Evolutionary conservation across 345 rosid species (phyloP).

Genomic region (Moricandia arvensis): DNA sequence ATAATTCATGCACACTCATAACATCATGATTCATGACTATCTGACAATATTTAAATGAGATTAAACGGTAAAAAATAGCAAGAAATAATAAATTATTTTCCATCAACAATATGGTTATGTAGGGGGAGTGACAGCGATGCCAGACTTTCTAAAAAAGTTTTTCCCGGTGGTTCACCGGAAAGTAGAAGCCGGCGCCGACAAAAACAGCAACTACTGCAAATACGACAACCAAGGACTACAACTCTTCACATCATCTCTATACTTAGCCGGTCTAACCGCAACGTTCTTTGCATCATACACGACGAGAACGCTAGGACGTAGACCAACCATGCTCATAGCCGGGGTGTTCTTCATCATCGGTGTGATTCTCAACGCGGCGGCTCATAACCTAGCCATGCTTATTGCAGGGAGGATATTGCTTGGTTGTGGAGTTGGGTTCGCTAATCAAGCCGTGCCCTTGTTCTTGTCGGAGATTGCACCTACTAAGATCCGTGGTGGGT

Average conservation of each 20-base stretch:
- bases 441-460: slow-evolving; percentile 95
- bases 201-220: slow-evolving; percentile 73
- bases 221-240: slow-evolving; percentile 91
- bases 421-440: slow-evolving; percentile 95
- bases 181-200: slow-evolving; percentile 31
- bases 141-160: slow-evolving; percentile 69
- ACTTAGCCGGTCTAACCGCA: slow-evolving; percentile 80
- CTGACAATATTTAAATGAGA: not conserved
- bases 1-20: not conserved
- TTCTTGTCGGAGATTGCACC: slow-evolving; percentile 98
- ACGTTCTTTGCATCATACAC: slow-evolving; percentile 97
- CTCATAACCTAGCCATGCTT: slow-evolving; percentile 85
- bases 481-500: slow-evolving; percentile 85
- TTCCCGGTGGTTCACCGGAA: slow-evolving; percentile 64
- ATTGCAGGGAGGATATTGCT: slow-evolving; percentile 82
- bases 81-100: not conserved
- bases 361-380: slow-evolving; percentile 70
- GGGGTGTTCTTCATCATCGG: slow-evolving; percentile 76
- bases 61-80: not conserved
- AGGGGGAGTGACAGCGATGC: slow-evolving; percentile 97
- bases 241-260: slow-evolving; percentile 87
- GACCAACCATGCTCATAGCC: slow-evolving; percentile 85
- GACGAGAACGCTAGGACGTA: slow-evolving; percentile 75
- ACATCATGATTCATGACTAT: not conserved
- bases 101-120: slow-evolving; percentile 7